phyloP scores from a whole-genome alignment of 768 basidiomycete species.

The Calvatia gigantea region DNA sequence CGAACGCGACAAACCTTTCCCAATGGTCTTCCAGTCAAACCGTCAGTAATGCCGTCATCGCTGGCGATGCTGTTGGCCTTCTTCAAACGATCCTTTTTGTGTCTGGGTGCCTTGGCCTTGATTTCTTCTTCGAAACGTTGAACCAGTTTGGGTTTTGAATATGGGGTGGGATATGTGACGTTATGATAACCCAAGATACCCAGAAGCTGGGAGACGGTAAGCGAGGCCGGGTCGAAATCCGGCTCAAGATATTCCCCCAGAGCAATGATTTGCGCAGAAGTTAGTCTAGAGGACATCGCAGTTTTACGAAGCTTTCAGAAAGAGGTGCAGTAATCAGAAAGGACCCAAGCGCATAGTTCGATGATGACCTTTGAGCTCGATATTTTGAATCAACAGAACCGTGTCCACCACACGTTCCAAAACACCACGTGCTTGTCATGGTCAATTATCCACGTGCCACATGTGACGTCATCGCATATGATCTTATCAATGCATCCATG shows the following conservation, averaged over 20 bases:
- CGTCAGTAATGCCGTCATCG: slow-evolving; percentile 80
- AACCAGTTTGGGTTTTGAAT: slow-evolving; percentile 75
- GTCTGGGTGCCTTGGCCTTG: slow-evolving; percentile 50
- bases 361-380: neutral
- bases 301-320: neutral
- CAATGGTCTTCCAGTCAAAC: slow-evolving; percentile 72
- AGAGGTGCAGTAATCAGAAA: slow-evolving; percentile 2
- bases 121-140: slow-evolving; percentile 78
- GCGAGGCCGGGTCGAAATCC: slow-evolving; percentile 67
- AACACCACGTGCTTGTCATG: slow-evolving; percentile 8
- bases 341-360: slow-evolving; percentile 4
- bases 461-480: slow-evolving; percentile 3
- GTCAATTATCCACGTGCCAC: slow-evolving; percentile 8
- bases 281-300: slow-evolving; percentile 65
- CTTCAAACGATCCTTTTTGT: slow-evolving; percentile 63
- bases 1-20: slow-evolving; percentile 36
- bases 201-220: slow-evolving; percentile 80
- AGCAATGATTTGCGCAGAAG: slow-evolving; percentile 72
- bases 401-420: neutral
- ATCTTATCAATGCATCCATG: neutral
- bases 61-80: slow-evolving; percentile 70
- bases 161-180: slow-evolving; percentile 67
- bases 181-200: slow-evolving; percentile 78
- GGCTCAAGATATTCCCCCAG: slow-evolving; percentile 77
- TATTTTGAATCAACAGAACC: slow-evolving; percentile 6